phyloP scores from a whole-genome alignment of 23 red algal species.

The Gracilaria domingensis region DNA sequence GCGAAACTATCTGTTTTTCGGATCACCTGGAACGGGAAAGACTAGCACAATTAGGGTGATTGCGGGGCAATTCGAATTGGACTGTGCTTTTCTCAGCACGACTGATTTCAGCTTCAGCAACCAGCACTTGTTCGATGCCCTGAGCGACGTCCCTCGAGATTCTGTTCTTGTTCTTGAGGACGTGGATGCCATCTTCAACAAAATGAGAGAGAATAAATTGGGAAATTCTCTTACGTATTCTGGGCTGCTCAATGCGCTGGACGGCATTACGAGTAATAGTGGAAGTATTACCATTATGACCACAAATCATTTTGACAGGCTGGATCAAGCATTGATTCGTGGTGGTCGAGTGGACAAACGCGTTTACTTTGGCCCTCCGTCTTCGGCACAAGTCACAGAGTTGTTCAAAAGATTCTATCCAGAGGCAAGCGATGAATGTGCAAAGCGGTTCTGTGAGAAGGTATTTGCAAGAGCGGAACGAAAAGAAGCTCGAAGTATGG shows the following conservation, averaged over 20 bases:
- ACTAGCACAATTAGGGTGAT: constrained; percentile 57
- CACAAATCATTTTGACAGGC: constrained; percentile 57
- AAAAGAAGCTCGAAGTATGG: background rate
- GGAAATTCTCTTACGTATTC: constrained; percentile 52
- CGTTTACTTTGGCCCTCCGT: background rate
- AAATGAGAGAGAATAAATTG: background rate
- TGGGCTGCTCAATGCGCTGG: constrained; percentile 66
- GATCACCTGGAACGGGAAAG: constrained; percentile 68
- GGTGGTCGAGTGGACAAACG: background rate
- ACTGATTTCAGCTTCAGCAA: constrained; percentile 56
- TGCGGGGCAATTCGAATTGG: constrained; percentile 31
- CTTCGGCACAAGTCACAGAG: background rate
- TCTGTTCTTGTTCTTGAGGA: constrained; percentile 64
- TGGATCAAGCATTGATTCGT: constrained; percentile 25
- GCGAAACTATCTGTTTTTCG: constrained; percentile 60
- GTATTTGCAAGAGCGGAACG: background rate
- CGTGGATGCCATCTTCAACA: constrained; percentile 59
- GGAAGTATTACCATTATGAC: constrained; percentile 54
- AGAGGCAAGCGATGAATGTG: background rate
- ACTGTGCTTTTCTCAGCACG: constrained; percentile 40
- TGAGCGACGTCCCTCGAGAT: constrained; percentile 23
- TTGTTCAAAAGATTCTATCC: background rate
- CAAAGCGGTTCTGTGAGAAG: background rate
- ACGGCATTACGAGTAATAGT: constrained; percentile 34
- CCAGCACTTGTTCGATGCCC: constrained; percentile 37